Percentiles rank a stretch among this genome's conserved stretches.
These are phyloP conservation scores for Abrus precatorius DNA, from an alignment of 306 rosid genomes.

Conservation along the genomic window DNA sequence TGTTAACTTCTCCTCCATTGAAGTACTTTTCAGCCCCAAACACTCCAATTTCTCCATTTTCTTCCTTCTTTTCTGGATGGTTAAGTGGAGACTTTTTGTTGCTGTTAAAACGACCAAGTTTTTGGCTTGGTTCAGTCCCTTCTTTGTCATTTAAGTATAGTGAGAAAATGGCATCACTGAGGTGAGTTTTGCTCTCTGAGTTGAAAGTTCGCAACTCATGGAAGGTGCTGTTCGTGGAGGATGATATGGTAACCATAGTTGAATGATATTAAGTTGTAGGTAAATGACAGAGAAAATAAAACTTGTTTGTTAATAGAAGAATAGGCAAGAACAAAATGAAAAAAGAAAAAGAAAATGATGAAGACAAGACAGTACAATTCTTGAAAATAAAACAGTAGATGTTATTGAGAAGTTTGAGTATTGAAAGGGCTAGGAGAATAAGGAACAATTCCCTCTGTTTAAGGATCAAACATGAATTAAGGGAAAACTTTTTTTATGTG, in stretches of 20 bases:
- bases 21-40: constrained; percentile 94
- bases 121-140: constrained; percentile 53
- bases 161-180: constrained; percentile 55
- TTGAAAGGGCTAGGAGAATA: not conserved
- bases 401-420: constrained; percentile 11
- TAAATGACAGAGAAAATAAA: constrained; percentile 33
- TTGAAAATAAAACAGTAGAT: not conserved
- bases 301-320: constrained; percentile 29
- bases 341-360: constrained; percentile 28
- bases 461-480: constrained; percentile 24
- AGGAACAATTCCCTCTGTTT: constrained; percentile 32
- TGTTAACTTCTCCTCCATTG: constrained; percentile 63
- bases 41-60: constrained; percentile 83
- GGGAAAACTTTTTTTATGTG: constrained; percentile 26
- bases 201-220: constrained; percentile 50
- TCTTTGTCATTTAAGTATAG: constrained; percentile 51
- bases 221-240: constrained; percentile 50
- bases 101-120: constrained; percentile 25
- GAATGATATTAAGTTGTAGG: constrained; percentile 33
- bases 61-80: constrained; percentile 53
- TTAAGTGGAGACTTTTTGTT: constrained; percentile 14
- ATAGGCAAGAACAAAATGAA: constrained; percentile 41
- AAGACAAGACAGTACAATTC: constrained; percentile 43
- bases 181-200: constrained; percentile 36
- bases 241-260: constrained; percentile 58